These are phyloP conservation scores for Epichloe scottii DNA, from an alignment of 2,329 filamentous ascomycete species.

Conservation along the genomic window DNA sequence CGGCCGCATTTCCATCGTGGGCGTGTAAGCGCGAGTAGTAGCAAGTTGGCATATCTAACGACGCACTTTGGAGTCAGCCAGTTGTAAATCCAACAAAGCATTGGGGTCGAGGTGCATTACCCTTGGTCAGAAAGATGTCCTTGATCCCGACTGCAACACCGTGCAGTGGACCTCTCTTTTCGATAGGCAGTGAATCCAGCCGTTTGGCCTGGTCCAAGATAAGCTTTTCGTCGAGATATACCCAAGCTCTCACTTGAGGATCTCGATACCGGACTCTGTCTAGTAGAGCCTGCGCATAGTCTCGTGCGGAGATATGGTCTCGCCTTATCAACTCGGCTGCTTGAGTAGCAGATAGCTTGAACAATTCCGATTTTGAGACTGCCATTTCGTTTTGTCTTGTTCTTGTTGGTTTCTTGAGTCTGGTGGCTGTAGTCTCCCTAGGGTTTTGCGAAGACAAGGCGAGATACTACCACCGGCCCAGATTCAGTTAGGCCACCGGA, in stretches of 20 bases:
- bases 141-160: constrained; percentile 47
- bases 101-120: constrained; percentile 13
- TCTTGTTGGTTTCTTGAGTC: background rate
- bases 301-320: constrained; percentile 29
- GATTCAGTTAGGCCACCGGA: background rate
- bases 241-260: constrained; percentile 36
- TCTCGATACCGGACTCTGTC: constrained; percentile 31
- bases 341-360: constrained; percentile 3
- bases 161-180: constrained; percentile 40
- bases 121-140: constrained; percentile 46
- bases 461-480: background rate
- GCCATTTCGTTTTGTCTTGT: background rate
- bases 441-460: background rate
- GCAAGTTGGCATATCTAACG: constrained; percentile 40
- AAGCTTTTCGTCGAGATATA: constrained; percentile 29
- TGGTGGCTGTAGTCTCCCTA: background rate
- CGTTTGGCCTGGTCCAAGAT: constrained; percentile 35
- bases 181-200: constrained; percentile 35
- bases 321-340: constrained; percentile 6
- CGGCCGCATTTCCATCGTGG: constrained; percentile 24
- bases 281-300: constrained; percentile 35
- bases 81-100: background rate
- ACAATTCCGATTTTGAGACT: constrained; percentile 1
- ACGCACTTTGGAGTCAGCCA: background rate
- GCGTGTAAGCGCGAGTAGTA: constrained; percentile 43